These are phyloP conservation scores for Edaphochlamys debaryana DNA, from an alignment of 139 green algal genomes.

Conservation along the genomic window DNA sequence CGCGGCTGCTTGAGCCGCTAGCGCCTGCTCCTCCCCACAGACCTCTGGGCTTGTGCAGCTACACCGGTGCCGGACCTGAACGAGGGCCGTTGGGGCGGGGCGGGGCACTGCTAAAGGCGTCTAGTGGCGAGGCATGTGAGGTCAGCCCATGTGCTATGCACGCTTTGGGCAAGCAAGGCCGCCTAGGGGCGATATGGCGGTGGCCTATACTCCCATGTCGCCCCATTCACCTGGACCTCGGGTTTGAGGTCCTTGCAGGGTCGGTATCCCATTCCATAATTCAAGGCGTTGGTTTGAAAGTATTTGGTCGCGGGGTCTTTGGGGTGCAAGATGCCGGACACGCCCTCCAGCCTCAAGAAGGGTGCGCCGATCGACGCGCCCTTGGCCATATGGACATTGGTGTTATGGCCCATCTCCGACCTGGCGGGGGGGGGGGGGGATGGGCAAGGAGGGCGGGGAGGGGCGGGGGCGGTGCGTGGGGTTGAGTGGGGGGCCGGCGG, in stretches of 20 bases:
- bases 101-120: no score
- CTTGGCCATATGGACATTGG: slow-evolving; percentile 71
- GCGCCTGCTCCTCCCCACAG: slow-evolving; percentile 52
- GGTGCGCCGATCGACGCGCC: not conserved
- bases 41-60: slow-evolving; percentile 36
- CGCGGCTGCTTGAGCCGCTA: slow-evolving; percentile 16
- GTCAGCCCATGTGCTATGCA: no score
- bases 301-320: slow-evolving; percentile 10
- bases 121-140: not conserved
- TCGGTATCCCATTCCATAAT: slow-evolving; percentile 47
- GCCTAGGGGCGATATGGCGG: no score
- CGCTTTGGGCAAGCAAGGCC: no score
- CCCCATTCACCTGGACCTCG: slow-evolving; percentile 40
- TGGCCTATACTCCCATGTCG: no score
- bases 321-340: slow-evolving; percentile 33
- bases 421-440: no score
- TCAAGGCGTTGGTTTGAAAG: slow-evolving; percentile 25
- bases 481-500: no score
- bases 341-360: slow-evolving; percentile 6
- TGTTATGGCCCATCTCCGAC: slow-evolving; percentile 71
- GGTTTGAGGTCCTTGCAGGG: slow-evolving; percentile 32
- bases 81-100: no score
- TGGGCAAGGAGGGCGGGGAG: no score
- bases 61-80: slow-evolving; percentile 68
- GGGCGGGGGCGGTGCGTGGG: no score